These are phyloP conservation scores for Boletellus ananiceps DNA, from an alignment of 768 basidiomycete genomes.

Conservation along the genomic window DNA sequence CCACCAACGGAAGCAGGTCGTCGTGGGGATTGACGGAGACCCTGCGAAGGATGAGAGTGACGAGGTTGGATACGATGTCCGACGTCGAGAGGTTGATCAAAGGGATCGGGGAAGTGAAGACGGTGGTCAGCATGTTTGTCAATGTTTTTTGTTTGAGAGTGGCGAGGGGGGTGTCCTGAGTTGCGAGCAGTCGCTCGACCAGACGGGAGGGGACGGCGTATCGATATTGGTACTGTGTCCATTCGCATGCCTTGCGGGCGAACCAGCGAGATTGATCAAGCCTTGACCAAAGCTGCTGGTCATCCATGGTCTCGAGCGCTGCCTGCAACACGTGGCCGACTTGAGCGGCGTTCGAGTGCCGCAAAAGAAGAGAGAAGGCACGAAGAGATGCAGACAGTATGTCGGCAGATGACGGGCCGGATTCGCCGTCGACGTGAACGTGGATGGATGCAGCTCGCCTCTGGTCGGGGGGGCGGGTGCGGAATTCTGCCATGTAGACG, in stretches of 20 bases:
- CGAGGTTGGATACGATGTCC: constrained; percentile 77
- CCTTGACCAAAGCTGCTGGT: constrained; percentile 58
- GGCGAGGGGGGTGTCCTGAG: constrained; percentile 48
- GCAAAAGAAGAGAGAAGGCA: constrained; percentile 65
- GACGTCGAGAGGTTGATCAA: constrained; percentile 89
- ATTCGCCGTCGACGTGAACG: constrained; percentile 82
- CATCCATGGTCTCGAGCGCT: constrained; percentile 63
- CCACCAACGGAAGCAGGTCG: constrained; percentile 57
- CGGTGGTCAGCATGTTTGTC: constrained; percentile 73
- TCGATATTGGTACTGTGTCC: constrained; percentile 91
- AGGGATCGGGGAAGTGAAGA: constrained; percentile 78
- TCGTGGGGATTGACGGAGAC: constrained; percentile 60
- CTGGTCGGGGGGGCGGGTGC: constrained; percentile 72
- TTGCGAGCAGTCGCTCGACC: constrained; percentile 68
- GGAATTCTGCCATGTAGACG: constrained; percentile 79
- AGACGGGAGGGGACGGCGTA: constrained; percentile 84
- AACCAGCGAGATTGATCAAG: constrained; percentile 79
- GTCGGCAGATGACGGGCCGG: constrained; percentile 70
- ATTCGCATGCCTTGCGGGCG: constrained; percentile 70
- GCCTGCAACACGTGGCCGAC: constrained; percentile 69
- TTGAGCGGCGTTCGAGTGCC: constrained; percentile 74
- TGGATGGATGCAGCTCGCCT: constrained; percentile 88
- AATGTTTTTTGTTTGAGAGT: constrained; percentile 56
- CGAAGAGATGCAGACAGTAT: constrained; percentile 72
- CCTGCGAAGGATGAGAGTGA: constrained; percentile 68